These are phyloP conservation scores for Handroanthus guayacan DNA, from an alignment of 257 asterid genomes.

Conservation along the genomic window DNA sequence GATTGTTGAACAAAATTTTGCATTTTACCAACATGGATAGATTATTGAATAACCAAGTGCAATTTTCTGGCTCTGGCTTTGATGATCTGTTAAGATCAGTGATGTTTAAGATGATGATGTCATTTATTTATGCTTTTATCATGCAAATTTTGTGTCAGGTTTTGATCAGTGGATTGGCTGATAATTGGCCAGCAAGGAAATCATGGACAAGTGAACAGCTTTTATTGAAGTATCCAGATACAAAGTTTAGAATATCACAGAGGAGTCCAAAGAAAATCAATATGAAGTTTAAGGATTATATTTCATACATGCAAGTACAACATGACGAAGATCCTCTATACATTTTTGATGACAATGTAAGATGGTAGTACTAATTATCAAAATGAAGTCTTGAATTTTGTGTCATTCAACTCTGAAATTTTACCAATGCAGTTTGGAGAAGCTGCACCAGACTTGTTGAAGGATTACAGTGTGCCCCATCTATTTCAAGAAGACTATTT, in stretches of 20 bases:
- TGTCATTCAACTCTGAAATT: constrained; percentile 33
- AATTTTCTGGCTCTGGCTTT: constrained; percentile 25
- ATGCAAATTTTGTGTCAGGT: constrained; percentile 54
- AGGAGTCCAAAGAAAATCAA: constrained; percentile 73
- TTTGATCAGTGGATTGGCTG: constrained; percentile 80
- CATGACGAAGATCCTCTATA: constrained; percentile 98
- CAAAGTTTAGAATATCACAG: constrained; percentile 79
- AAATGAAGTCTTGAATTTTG: constrained; percentile 29
- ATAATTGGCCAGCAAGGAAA: constrained; percentile 87
- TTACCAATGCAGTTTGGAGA: constrained; percentile 77
- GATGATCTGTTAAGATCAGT: constrained; percentile 12
- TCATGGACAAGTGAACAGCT: constrained; percentile 84
- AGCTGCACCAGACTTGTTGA: constrained; percentile 78
- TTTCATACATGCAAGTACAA: constrained; percentile 78
- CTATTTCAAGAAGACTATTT: constrained; percentile 93
- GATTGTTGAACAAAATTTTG: neutral
- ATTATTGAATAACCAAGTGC: neutral
- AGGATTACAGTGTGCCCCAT: constrained; percentile 81
- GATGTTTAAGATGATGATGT: constrained; percentile 28
- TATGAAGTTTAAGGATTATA: constrained; percentile 85
- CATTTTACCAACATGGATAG: neutral
- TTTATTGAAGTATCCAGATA: constrained; percentile 66
- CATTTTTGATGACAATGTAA: constrained; percentile 90
- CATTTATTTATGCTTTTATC: constrained; percentile 31
- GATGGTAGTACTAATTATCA: constrained; percentile 33